Evolutionary conservation across 2,329 filamentous ascomycete species (phyloP), one percentile per base, ranked within the genome.

Genomic region (Arthrobotrys pseudoclavata): DNA sequence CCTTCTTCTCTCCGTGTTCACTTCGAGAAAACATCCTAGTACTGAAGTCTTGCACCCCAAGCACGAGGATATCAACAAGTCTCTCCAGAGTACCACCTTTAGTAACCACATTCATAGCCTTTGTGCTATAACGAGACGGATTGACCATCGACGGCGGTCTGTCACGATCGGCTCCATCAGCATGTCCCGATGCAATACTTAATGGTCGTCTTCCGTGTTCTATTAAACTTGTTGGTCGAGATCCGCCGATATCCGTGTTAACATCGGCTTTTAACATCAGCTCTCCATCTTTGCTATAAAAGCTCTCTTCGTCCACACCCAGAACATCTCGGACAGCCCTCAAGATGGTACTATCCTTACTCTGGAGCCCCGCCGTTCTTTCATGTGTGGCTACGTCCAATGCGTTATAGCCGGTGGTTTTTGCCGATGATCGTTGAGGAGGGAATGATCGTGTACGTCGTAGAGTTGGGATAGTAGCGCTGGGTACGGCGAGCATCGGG

Each of bases 221-320:
- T 70, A 82, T 82, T 22, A 81, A 79, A 50, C 81, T 82, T 31
- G 81, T 79, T 22, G 81, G 81, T 29, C 81, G 79, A 26, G 81
- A 81, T 31, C 72, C 68, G 50, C 47, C 68, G 0, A 74, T 55
- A 57, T 72, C 69, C 20, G 69, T 72, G 62, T 79, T 80, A 18
- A 64, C 61, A 31, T 81, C 80, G 13, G 81, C 80, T 55, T 82
- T 82, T 40, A 82, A 64, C 63, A 82, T 80, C 29, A 82, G 76
- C 60, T 82, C 81, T 12, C 80, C 81, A 77, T 82, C 81, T 52
- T 82, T 81, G 45, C 80, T 81, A 69, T 81, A 79, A 40, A 82
- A 82, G 20, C 81, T 72, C 63, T 81, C 79, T 45, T 82, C 80
- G 13, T 80, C 80, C 22, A 82, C 81, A 57, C 81, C 81, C 12